phyloP scores from a whole-genome alignment of 331 rosid genomes.

The Quercus phellos region DNA sequence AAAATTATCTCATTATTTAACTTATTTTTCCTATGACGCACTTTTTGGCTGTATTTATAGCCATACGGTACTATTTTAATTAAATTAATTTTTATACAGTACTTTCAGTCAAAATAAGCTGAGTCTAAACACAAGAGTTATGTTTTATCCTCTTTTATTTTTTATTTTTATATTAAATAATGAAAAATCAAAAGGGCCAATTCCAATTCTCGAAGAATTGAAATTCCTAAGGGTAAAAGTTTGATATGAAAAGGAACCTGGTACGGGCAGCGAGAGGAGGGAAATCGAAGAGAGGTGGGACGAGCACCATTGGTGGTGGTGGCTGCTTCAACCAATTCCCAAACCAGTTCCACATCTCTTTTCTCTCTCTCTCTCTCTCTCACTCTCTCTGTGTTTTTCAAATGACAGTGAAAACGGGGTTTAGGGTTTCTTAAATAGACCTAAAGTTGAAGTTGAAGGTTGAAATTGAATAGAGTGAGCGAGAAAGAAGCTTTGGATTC shows the following conservation, averaged over 20 bases:
- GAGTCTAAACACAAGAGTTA: too few relatives aligned
- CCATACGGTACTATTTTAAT: fast-evolving
- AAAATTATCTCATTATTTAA: fast-evolving
- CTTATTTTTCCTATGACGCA: too few relatives aligned
- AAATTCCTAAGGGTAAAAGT: too few relatives aligned
- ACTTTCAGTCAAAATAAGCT: too few relatives aligned
- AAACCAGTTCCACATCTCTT: slow-evolving; percentile 66
- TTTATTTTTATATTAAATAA: too few relatives aligned
- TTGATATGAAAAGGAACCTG: slow-evolving; percentile 31
- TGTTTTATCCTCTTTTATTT: too few relatives aligned
- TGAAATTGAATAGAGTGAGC: not conserved
- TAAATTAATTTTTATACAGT: too few relatives aligned
- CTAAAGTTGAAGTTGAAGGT: not conserved
- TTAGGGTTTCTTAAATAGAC: not conserved
- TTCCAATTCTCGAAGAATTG: too few relatives aligned
- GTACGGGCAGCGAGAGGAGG: slow-evolving; percentile 91
- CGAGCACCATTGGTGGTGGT: slow-evolving; percentile 85
- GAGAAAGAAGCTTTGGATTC: not conserved
- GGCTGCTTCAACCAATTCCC: slow-evolving; percentile 48
- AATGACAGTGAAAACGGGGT: not conserved
- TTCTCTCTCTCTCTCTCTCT: not conserved
- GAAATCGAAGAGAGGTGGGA: slow-evolving; percentile 92
- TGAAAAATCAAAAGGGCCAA: too few relatives aligned
- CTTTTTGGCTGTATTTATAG: too few relatives aligned
- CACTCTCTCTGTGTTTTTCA: not conserved